A percentile compares a stretch with the other conserved stretches of the same genome.
phyloP scores from a whole-genome alignment of 2,329 filamentous ascomycete species.

The Aspergillus uvarum region DNA sequence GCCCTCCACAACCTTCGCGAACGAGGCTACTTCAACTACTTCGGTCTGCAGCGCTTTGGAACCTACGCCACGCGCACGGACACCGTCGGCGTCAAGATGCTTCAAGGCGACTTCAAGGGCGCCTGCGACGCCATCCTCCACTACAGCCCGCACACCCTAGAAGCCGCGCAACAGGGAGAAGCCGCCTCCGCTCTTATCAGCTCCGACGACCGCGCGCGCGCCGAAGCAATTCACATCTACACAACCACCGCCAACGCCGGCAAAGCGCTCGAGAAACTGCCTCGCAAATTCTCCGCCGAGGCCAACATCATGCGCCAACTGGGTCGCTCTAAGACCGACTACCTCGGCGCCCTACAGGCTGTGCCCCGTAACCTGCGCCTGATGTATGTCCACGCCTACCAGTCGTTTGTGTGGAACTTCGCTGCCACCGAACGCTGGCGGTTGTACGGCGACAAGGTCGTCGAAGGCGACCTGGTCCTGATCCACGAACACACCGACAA shows the following conservation, averaged over 20 bases:
- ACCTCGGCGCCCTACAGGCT: constrained; percentile 72
- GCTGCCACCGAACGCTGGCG: constrained; percentile 79
- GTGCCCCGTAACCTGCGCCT: constrained; percentile 80
- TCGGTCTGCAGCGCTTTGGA: constrained; percentile 94
- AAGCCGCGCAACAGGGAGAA: constrained; percentile 52
- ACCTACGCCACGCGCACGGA: constrained; percentile 85
- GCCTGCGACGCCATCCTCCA: constrained; percentile 76
- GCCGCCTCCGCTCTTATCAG: constrained; percentile 53
- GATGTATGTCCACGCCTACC: constrained; percentile 97
- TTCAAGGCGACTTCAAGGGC: constrained; percentile 76
- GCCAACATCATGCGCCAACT: constrained; percentile 75
- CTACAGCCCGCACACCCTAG: constrained; percentile 65
- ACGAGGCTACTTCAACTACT: constrained; percentile 94
- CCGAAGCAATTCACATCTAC: constrained; percentile 76
- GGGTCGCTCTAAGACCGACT: constrained; percentile 61
- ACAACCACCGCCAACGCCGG: constrained; percentile 58
- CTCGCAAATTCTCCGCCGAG: constrained; percentile 80
- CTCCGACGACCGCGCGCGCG: constrained; percentile 75
- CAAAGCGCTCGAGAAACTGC: constrained; percentile 67
- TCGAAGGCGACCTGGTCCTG: constrained; percentile 83
- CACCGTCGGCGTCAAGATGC: constrained; percentile 76
- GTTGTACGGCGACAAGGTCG: constrained; percentile 68
- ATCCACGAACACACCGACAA: constrained; percentile 58
- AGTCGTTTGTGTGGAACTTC: constrained; percentile 91
- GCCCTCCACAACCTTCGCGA: constrained; percentile 66